phyloP scores from a whole-genome alignment of 2,329 filamentous ascomycete species.

The Nemania diffusa region DNA sequence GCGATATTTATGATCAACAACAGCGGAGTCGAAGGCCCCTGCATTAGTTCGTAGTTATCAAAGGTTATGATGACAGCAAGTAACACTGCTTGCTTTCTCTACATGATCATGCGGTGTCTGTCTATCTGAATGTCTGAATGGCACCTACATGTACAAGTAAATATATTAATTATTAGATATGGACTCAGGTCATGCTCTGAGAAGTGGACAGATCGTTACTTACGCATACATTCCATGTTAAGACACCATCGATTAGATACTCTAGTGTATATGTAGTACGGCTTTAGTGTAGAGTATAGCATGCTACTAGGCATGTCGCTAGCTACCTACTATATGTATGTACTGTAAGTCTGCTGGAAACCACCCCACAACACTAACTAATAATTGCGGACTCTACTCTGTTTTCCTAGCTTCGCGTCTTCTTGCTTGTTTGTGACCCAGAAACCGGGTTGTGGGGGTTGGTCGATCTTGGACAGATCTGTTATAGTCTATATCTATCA shows the following conservation, averaged over 20 bases:
- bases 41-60: background rate
- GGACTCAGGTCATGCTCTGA: background rate
- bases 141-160: background rate
- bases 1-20: background rate
- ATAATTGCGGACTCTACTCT: background rate
- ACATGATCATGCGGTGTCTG: background rate
- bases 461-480: background rate
- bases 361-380: constrained; percentile 10
- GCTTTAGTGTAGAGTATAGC: no score
- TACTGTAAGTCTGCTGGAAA: background rate
- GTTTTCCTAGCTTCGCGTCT: constrained; percentile 2
- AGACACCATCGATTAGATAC: background rate
- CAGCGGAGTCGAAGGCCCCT: background rate
- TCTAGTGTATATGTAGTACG: background rate
- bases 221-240: background rate
- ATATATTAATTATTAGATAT: constrained; percentile 1
- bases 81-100: background rate
- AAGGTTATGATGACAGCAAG: background rate
- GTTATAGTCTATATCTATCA: background rate
- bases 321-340: no score
- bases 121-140: background rate
- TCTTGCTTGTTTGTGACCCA: background rate
- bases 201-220: background rate
- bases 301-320: no score
- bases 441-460: background rate